Evolutionary conservation across 148 eudicot genomes (phyloP), one percentile per base, ranked within the genome.

Genomic region (Diospyros kaki): DNA sequence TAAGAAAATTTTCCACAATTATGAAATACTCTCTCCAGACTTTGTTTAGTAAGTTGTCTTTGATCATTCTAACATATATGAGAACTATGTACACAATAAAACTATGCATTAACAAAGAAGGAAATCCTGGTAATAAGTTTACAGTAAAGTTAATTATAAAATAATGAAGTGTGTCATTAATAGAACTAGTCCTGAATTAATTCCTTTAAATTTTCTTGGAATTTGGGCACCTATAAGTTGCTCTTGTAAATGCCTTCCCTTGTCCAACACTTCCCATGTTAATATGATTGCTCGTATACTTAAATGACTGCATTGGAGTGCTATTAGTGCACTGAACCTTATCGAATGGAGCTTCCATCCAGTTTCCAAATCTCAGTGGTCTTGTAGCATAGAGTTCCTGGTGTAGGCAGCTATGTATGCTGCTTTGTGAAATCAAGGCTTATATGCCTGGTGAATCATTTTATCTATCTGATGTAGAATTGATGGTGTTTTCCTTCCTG

Each of bases 1-100:
- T 89, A 84, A 85, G 93, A 64, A 44, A 13, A 17, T 59, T 65
- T 51, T 48, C 12, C 63, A 55, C 53, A n/a, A 56, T 42, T 43
- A n/a, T 74, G 42, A 64, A 64, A 48, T 73, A 38, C 51, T 48
- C 12, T 73, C 5, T 68, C 2, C 11, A 39, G 46, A 14, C 45
- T 68, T 12, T 38, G 15, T 62, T 62, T 13, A 10, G 40, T 62
- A 38, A 50, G 12, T 51, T 43, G 39, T 38, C 28, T 73, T 73
- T 50, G 13, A 3, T 14, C 44, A 53, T 39, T 51, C 68, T 59
- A 14, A 50, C 28, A 63, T 73, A 6, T 39, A 43, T 42, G 41
- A 6, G n/a, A 68, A 48, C 58, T 66, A 51, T 9, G 45, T 48
- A 48, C 52, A 48, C 4, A 48, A 48, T 48, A 48, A 46, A 12